Evolutionary conservation across 1,284 basidiomycete species (phyloP).

Genomic region (Boletus semigastroideus): DNA sequence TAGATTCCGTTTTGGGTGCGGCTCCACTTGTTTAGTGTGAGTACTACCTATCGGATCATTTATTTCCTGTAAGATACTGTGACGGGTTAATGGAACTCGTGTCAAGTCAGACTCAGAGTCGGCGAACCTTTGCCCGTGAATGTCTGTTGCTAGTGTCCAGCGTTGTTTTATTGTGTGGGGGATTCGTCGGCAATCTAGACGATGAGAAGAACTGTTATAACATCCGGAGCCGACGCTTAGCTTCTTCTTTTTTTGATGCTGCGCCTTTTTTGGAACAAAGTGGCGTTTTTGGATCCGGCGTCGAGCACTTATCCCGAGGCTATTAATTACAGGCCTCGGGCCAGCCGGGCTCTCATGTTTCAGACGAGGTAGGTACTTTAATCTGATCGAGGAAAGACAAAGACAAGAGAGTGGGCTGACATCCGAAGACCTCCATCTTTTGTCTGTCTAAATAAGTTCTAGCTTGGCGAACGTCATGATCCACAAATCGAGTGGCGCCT

Average conservation of each 20-base stretch:
- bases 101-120: no score
- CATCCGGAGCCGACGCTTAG: slow-evolving; percentile 11
- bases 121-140: no score
- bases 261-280: not conserved
- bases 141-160: no score
- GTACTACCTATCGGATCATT: not conserved
- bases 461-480: slow-evolving; percentile 7
- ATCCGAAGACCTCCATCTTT: no score
- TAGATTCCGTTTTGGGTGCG: not conserved
- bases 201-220: not conserved
- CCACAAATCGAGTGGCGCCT: slow-evolving; percentile 13
- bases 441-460: not conserved
- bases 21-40: not conserved
- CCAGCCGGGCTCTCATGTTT: not conserved
- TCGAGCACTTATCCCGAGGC: not conserved
- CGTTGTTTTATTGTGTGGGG: not conserved
- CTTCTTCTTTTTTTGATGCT: not conserved
- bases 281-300: not conserved
- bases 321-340: not conserved
- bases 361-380: not conserved
- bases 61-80: not conserved
- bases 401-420: no score
- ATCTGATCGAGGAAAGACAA: not conserved
- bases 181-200: not conserved
- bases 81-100: not conserved